A percentile compares a stretch with the other conserved stretches of the same genome.
phyloP scores from a whole-genome alignment of 495 filamentous ascomycete species.

The Durotheca rogersii region DNA sequence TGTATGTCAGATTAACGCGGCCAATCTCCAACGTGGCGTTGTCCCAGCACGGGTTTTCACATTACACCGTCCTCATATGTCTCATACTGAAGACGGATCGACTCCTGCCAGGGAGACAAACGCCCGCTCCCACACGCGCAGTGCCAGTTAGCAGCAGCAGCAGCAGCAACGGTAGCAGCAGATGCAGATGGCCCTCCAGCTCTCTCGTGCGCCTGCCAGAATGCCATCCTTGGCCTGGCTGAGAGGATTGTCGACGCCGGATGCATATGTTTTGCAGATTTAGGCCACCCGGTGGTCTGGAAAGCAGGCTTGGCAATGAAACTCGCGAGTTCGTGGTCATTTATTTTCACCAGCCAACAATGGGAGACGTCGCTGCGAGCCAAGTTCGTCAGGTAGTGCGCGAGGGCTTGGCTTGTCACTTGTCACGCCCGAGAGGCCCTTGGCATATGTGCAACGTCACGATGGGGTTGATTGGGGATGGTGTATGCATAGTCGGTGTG shows the following conservation, averaged over 20 bases:
- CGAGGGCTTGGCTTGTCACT: slow-evolving; percentile 24
- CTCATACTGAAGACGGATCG: slow-evolving; percentile 13
- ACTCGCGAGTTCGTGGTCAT: slow-evolving; percentile 25
- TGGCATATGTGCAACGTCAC: slow-evolving; percentile 33
- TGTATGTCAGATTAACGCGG: slow-evolving; percentile 28
- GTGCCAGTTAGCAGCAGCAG: no score
- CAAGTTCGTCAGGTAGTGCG: slow-evolving; percentile 18
- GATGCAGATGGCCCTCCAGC: slow-evolving; percentile 17
- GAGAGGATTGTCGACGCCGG: slow-evolving; percentile 9
- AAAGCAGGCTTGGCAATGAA: slow-evolving; percentile 36
- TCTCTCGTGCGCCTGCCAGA: slow-evolving; percentile 12
- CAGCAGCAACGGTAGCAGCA: no score
- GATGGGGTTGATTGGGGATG: slow-evolving; percentile 26
- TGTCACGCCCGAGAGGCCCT: slow-evolving; percentile 20
- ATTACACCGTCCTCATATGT: slow-evolving; percentile 19
- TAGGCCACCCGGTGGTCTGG: slow-evolving; percentile 30
- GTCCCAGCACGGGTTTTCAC: slow-evolving; percentile 23
- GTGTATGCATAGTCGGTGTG: slow-evolving; percentile 23
- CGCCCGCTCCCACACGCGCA: no score
- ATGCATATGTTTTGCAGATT: slow-evolving; percentile 31
- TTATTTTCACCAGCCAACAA: slow-evolving; percentile 19
- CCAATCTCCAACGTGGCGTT: slow-evolving; percentile 28
- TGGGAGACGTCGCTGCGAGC: slow-evolving; percentile 26
- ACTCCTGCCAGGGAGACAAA: slow-evolving; percentile 21
- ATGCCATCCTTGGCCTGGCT: slow-evolving; percentile 25